A percentile compares a stretch with the other conserved stretches of the same genome.
These are phyloP conservation scores for Mucor indicus DNA, from an alignment of 371 early-diverging fungal species.

Conservation along the genomic window DNA sequence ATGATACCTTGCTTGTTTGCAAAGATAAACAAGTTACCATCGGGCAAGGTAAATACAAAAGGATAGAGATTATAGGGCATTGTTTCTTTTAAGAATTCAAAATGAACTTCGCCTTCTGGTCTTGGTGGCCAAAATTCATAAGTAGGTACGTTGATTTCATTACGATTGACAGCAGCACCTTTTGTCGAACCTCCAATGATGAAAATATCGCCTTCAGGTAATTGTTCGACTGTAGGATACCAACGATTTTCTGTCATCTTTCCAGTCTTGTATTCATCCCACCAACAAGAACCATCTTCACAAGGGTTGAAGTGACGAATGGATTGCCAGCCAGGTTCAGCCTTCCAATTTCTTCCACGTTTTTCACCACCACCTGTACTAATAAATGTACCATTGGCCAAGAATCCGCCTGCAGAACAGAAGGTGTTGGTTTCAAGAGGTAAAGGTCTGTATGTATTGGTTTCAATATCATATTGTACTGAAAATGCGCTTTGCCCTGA, in stretches of 20 bases:
- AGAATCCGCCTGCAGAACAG: constrained; percentile 62
- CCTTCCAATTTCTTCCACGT: constrained; percentile 43
- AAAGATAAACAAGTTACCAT: constrained; percentile 56
- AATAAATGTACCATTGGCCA: constrained; percentile 58
- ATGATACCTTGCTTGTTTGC: constrained; percentile 52
- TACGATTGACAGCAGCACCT: constrained; percentile 51
- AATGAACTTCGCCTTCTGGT: constrained; percentile 25
- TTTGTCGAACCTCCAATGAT: constrained; percentile 58
- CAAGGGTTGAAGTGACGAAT: constrained; percentile 55
- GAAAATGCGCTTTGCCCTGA: constrained; percentile 54
- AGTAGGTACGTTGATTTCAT: constrained; percentile 50
- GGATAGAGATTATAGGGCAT: constrained; percentile 66
- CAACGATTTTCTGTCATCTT: constrained; percentile 54
- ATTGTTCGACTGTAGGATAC: constrained; percentile 61
- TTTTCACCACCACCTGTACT: constrained; percentile 60
- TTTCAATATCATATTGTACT: constrained; percentile 52
- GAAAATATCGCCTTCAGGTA: constrained; percentile 57
- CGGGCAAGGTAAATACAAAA: constrained; percentile 51
- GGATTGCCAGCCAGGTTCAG: constrained; percentile 54
- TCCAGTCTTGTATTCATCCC: constrained; percentile 39
- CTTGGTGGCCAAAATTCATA: constrained; percentile 50
- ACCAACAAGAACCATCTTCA: constrained; percentile 38
- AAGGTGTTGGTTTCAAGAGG: constrained; percentile 60
- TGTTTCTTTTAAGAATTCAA: constrained; percentile 54
- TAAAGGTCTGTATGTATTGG: constrained; percentile 43